Conservation (phyloP, 164 flowering plant genomes). For the Cinnamomum micranthum region DNA sequence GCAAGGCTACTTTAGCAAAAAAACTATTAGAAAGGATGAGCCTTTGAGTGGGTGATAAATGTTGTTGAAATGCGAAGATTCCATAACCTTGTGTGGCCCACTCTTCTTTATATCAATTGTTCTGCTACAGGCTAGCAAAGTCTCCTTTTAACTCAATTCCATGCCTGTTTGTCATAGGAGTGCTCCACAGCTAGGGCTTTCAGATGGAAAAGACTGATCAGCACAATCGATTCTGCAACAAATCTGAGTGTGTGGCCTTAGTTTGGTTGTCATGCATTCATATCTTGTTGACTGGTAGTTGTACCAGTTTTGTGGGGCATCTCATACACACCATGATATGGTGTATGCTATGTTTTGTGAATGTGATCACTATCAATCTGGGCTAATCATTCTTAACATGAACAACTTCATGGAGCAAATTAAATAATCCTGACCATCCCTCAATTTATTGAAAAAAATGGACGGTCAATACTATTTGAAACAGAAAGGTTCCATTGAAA, state of each 20-base stretch:
- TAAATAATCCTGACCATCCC: too few relatives aligned
- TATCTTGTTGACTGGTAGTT: slow-evolving; percentile 1
- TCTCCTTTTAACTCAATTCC: slow-evolving; percentile 1
- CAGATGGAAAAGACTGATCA: neutral
- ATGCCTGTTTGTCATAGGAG: neutral
- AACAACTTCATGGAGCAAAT: too few relatives aligned
- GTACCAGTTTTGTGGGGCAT: neutral
- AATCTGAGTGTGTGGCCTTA: neutral
- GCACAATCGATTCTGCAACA: neutral
- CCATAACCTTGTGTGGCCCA: neutral
- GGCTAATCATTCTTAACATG: neutral
- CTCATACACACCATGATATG: neutral
- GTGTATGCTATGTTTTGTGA: neutral
- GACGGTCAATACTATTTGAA: too few relatives aligned
- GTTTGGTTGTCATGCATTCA: neutral
- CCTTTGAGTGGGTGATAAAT: neutral
- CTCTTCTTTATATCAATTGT: slow-evolving; percentile 3
- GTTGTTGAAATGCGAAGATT: slow-evolving; percentile 1
- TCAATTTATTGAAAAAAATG: too few relatives aligned
- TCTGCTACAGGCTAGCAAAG: neutral
- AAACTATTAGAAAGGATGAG: neutral
- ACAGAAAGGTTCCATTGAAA: too few relatives aligned
- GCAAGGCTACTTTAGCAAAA: neutral
- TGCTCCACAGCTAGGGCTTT: slow-evolving; percentile 1
- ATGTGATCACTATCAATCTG: neutral